Conservation (phyloP, 2,329 filamentous ascomycete species). For the Penicillium sp. region DNA sequence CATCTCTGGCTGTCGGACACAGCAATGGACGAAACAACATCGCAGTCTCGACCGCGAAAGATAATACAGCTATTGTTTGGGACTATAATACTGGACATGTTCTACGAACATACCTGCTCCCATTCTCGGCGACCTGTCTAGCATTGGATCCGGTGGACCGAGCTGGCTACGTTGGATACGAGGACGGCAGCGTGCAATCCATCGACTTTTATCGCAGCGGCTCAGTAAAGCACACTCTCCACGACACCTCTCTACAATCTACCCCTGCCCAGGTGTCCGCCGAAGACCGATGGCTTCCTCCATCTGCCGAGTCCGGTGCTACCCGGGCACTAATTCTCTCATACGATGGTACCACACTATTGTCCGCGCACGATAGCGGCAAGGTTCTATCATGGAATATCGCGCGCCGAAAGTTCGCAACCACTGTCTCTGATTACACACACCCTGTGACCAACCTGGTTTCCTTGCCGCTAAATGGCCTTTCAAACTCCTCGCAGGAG, state of each 20-base stretch:
- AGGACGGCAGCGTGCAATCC: conserved; percentile 76
- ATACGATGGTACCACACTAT: conserved; percentile 76
- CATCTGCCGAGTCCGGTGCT: conserved; percentile 63
- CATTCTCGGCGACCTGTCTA: conserved; percentile 69
- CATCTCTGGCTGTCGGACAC: conserved; percentile 59
- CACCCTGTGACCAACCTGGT: conserved; percentile 78
- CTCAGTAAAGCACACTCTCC: conserved; percentile 41
- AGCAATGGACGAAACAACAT: conserved; percentile 74
- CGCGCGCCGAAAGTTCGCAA: conserved; percentile 65
- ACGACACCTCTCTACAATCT: conserved; percentile 36
- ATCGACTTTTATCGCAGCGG: conserved; percentile 68
- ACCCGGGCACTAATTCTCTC: conserved; percentile 70
- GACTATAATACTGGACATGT: conserved; percentile 78
- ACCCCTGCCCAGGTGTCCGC: conserved; percentile 43
- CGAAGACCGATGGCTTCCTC: conserved; percentile 51
- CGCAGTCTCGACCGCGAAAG: conserved; percentile 77
- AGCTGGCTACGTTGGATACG: conserved; percentile 76
- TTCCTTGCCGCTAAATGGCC: conserved; percentile 65
- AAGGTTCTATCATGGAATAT: conserved; percentile 81
- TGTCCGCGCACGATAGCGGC: conserved; percentile 80
- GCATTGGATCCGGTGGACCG: conserved; percentile 80
- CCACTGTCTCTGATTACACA: conserved; percentile 70
- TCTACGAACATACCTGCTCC: conserved; percentile 79
- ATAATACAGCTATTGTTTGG: conserved; percentile 91
- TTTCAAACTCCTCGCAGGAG: conserved; percentile 34